Conservation (phyloP, 129 eudicot species). For the Helianthus annuus region HanXRQr2.0-SUNRISE NC_035436.2:202792915-202793414, state of each 20-base stretch:
- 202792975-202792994: no score
- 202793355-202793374: slow-evolving; percentile 32
- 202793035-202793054: neutral
- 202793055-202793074: neutral
- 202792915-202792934: no score
- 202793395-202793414: slow-evolving; percentile 22
- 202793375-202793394: slow-evolving; percentile 32
- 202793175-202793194: neutral
- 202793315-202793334: slow-evolving; percentile 31
- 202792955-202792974: no score
- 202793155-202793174: neutral
- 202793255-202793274: neutral
- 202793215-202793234: neutral
- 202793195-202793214: neutral
- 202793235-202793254: neutral
- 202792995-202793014: no score
- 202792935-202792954: no score
- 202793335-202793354: slow-evolving; percentile 16
- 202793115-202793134: no score
- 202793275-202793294: slow-evolving; percentile 7
- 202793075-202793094: no score
- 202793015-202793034: neutral
- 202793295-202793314: slow-evolving; percentile 25
- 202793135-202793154: neutral
- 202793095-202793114: no score